These are phyloP conservation scores for Xerocomus nothofagi DNA, from an alignment of 1,284 basidiomycete genomes.

Conservation along the genomic window DNA sequence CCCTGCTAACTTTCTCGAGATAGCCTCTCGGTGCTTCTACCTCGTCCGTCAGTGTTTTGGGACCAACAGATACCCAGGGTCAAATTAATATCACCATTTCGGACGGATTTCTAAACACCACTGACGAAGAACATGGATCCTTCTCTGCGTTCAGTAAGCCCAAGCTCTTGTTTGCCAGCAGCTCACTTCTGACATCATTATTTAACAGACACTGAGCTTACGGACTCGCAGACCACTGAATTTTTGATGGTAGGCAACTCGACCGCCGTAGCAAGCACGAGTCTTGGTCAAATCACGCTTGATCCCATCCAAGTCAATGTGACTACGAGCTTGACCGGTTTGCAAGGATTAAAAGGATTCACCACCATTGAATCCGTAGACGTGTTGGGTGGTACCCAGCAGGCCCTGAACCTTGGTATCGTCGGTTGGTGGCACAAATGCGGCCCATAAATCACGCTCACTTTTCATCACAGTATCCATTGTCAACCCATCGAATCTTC, in stretches of 20 bases:
- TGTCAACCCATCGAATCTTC: slow-evolving; percentile 73
- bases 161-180: neutral
- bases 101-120: slow-evolving; percentile 53
- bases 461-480: slow-evolving; percentile 48
- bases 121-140: slow-evolving; percentile 47
- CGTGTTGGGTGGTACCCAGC: slow-evolving; percentile 65
- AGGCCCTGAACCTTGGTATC: slow-evolving; percentile 63
- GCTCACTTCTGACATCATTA: slow-evolving; percentile 2
- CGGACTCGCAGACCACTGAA: slow-evolving; percentile 43
- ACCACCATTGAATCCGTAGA: slow-evolving; percentile 66
- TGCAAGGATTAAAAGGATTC: slow-evolving; percentile 61
- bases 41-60: slow-evolving; percentile 52
- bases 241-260: slow-evolving; percentile 69
- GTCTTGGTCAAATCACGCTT: slow-evolving; percentile 69
- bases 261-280: slow-evolving; percentile 63
- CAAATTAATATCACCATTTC: slow-evolving; percentile 66
- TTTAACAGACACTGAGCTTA: slow-evolving; percentile 51
- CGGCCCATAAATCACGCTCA: neutral
- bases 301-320: slow-evolving; percentile 77
- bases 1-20: slow-evolving; percentile 15
- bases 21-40: slow-evolving; percentile 61
- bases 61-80: slow-evolving; percentile 60
- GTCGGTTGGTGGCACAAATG: slow-evolving; percentile 38
- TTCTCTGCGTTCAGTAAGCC: slow-evolving; percentile 61
- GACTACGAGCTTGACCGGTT: slow-evolving; percentile 61